Base-by-base conservation (phyloP, 164 flowering plant genomes). In the Umbellularia californica region DNA sequence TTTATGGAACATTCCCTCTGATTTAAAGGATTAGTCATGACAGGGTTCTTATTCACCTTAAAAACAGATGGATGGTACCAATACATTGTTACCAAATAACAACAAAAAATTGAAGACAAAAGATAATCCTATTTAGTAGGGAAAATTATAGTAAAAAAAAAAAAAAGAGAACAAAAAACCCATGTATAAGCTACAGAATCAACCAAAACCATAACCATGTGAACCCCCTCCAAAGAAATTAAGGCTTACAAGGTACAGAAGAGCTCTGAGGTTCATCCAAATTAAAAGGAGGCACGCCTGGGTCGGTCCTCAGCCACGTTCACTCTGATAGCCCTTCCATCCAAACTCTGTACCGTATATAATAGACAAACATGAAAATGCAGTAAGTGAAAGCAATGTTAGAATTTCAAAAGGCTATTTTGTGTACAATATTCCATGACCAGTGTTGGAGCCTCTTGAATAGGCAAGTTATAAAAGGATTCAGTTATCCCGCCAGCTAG, bases 251-350 rank as follows among this genome's bases (percentile, higher is more conserved):
- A 33, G 50, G 33, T 68, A 15, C 9, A 68, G n/a, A 68, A 33
- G 22, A 33, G 22, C 50, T 17, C 20, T 4, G 70, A 69, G 11
- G 67, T 66, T 24, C 50, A 64, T 74, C 33, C 24, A 25, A 47
- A 68, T 79, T 73, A 82, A 35, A 82, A 84, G 17, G 76, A 80
- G 28, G 66, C 55, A 68, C 88, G 88, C 75, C 85, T 81, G n/a
- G 87, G 88, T 81, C 86, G 84, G 27, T 84, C 86, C 81, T 87
- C 94, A 15, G 97, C 97, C 58, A 88, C 88, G 72, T 85, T 92
- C 70, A 90, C 98, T 78, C 91, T 86, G 70, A 95, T 83, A n/a
- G 89, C 72, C 75, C 98, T 89, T 27, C 97, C 98, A 25, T 90
- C 94, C 90, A 95, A 73, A 79, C 74, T 86, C 99, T 93, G 92